Percentiles rank a stretch among this genome's conserved stretches.
Conservation (phyloP, 495 filamentous ascomycete genomes). For the Podospora sp. region DNA sequence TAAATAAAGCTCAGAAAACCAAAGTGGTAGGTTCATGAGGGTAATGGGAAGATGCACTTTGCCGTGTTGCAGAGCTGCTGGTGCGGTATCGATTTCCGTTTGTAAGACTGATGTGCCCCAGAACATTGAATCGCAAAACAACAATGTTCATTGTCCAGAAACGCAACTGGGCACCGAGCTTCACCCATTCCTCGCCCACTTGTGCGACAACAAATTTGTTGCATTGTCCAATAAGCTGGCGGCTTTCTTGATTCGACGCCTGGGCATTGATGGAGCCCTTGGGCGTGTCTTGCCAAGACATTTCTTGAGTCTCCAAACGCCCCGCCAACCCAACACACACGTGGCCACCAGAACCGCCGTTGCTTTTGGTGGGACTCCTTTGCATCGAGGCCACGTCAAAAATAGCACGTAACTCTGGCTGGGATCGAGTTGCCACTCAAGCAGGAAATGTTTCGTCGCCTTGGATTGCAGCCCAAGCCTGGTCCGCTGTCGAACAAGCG, state of each 20-base stretch:
- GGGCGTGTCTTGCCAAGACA: not conserved
- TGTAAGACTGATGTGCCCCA: too few relatives aligned
- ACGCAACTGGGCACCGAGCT: too few relatives aligned
- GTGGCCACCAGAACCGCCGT: not conserved
- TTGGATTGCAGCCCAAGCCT: slow-evolving; percentile 2
- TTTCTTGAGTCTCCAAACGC: not conserved
- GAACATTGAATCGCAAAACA: too few relatives aligned
- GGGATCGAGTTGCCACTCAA: not conserved
- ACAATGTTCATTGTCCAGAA: too few relatives aligned
- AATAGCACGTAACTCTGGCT: not conserved
- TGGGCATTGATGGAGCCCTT: not conserved
- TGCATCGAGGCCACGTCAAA: slow-evolving; percentile 4
- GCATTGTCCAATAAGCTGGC: too few relatives aligned
- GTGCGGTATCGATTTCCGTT: too few relatives aligned
- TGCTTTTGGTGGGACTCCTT: not conserved
- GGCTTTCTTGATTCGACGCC: not conserved
- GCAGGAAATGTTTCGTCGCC: not conserved
- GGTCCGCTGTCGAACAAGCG: not conserved
- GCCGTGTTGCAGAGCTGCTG: too few relatives aligned
- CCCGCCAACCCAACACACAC: slow-evolving; percentile 1
- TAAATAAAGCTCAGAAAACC: too few relatives aligned
- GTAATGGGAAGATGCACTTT: too few relatives aligned
- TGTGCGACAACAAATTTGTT: too few relatives aligned
- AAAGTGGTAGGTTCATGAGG: too few relatives aligned
- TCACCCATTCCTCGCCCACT: too few relatives aligned